Evolutionary conservation across 2,329 filamentous ascomycete genomes (phyloP).

Genomic region (Coniella vitis): DNA sequence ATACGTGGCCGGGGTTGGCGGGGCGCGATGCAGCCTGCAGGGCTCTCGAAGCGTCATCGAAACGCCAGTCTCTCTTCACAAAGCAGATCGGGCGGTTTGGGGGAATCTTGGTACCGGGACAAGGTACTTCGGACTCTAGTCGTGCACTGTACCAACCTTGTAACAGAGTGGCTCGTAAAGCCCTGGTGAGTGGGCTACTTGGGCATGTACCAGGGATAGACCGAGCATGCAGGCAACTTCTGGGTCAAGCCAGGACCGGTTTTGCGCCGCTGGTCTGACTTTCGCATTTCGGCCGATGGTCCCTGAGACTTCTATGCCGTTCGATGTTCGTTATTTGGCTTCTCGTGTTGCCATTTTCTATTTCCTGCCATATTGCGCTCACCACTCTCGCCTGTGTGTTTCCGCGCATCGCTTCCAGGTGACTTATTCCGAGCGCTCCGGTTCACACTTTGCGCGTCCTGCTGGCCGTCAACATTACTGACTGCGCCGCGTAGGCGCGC

Average conservation of each 20-base stretch:
- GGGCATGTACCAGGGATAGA: neutral
- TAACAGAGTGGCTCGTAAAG: neutral
- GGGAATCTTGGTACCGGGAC: neutral
- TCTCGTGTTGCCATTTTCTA: neutral
- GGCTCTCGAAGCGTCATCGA: conserved; percentile 3
- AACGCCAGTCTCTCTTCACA: neutral
- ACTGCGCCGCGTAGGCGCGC: neutral
- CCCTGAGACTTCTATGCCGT: neutral
- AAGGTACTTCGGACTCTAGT: too few relatives aligned
- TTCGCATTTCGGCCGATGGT: neutral
- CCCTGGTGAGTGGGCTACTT: neutral
- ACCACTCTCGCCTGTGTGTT: too few relatives aligned
- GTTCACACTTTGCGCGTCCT: neutral
- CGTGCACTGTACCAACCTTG: too few relatives aligned
- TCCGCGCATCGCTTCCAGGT: neutral
- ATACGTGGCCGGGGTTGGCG: too few relatives aligned
- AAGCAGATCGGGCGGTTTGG: neutral
- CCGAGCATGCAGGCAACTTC: too few relatives aligned
- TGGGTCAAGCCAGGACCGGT: too few relatives aligned
- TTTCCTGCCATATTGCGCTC: neutral
- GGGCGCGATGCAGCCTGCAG: neutral
- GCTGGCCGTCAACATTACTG: neutral
- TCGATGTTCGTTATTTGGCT: neutral
- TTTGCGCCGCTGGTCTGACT: too few relatives aligned
- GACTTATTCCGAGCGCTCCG: neutral